These are phyloP conservation scores for Aurantiochytrium sp. DNA, from an alignment of 108 stramenopile genomes.

Conservation along the genomic window DNA sequence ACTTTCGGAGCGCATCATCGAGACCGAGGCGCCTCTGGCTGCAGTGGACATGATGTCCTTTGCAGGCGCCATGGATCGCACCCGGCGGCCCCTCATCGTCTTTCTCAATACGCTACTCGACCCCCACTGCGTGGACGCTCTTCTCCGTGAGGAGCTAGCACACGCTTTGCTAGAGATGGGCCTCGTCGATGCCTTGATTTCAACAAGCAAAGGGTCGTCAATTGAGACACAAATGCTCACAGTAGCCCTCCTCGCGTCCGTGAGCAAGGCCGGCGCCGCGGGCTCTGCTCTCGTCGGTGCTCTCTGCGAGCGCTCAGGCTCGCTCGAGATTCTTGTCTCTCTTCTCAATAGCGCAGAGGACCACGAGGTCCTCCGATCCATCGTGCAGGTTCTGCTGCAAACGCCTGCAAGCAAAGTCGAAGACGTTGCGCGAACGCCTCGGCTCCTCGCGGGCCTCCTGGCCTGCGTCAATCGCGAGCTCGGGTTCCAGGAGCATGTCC, in stretches of 20 bases:
- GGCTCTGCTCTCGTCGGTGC: neutral
- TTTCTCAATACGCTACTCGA: neutral
- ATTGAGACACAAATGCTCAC: neutral
- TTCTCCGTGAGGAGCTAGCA: neutral
- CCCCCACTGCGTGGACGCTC: neutral
- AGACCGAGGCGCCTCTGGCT: neutral
- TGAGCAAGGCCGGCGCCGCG: neutral
- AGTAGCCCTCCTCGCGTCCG: neutral
- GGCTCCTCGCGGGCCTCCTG: neutral
- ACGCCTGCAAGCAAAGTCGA: neutral
- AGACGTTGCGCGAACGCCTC: neutral
- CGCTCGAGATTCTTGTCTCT: neutral
- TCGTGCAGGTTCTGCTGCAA: neutral
- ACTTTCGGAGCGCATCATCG: neutral
- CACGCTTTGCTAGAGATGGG: neutral
- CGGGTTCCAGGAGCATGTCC: neutral
- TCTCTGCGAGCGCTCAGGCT: neutral
- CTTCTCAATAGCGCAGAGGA: neutral
- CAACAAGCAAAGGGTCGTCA: neutral
- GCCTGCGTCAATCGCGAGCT: neutral
- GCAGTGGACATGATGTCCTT: neutral
- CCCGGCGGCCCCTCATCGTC: neutral
- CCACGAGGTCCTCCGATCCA: neutral
- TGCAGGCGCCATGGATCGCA: neutral
- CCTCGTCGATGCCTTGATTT: neutral